Evolutionary conservation across 2,329 filamentous ascomycete species (phyloP).

Genomic region (Pestalotiopsis sp.): DNA sequence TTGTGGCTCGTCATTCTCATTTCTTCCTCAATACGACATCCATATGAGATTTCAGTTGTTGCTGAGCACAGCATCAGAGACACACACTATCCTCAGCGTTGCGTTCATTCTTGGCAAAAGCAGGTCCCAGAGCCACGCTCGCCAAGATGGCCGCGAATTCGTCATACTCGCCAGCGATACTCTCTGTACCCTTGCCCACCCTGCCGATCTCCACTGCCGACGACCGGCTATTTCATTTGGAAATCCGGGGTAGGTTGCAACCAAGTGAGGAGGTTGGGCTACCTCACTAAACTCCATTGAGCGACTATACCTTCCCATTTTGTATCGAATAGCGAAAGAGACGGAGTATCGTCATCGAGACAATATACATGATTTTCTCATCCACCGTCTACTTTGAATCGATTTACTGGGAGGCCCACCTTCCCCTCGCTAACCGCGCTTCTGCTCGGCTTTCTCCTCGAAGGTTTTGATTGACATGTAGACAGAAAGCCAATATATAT

Average conservation of each 20-base stretch:
- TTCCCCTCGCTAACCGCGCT: too few relatives aligned
- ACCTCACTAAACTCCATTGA: background rate
- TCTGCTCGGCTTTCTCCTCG: too few relatives aligned
- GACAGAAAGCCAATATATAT: too few relatives aligned
- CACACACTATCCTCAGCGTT: too few relatives aligned
- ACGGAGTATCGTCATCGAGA: background rate
- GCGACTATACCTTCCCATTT: slow-evolving; percentile 3
- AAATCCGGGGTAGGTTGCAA: background rate
- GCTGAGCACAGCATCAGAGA: too few relatives aligned
- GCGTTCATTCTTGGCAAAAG: too few relatives aligned
- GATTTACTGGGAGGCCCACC: background rate
- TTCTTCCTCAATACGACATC: too few relatives aligned
- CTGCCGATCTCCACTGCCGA: slow-evolving; percentile 2
- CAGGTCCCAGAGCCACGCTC: too few relatives aligned
- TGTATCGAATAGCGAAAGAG: background rate
- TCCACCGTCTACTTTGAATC: background rate
- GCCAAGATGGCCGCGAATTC: background rate
- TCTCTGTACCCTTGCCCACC: background rate
- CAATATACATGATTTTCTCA: background rate
- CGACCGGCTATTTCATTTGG: background rate
- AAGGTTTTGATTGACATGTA: too few relatives aligned
- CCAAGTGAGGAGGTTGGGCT: background rate
- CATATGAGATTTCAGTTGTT: too few relatives aligned
- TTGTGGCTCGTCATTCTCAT: too few relatives aligned
- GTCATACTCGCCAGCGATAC: background rate